Evolutionary conservation across 768 basidiomycete species (phyloP), one percentile per base, ranked within the genome.

Genomic region (Hypholoma fasciculare): DNA sequence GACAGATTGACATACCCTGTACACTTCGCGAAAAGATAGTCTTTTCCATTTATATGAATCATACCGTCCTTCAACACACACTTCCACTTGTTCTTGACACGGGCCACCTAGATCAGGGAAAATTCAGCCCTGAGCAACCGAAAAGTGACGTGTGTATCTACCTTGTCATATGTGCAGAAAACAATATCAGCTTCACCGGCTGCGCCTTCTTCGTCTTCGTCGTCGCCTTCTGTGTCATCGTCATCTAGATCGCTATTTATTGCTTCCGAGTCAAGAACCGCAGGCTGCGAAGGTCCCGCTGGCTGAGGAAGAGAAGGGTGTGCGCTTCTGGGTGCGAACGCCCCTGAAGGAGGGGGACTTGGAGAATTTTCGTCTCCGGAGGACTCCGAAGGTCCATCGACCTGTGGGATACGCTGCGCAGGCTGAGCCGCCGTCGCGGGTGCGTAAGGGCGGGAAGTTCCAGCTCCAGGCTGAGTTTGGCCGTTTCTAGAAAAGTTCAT

Each of bases 51-150:
- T 64, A 97, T 85, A 65, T 94, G 92, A 61, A 98, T 92, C 88
- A 98, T 94, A 3, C 97, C 97, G 63, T 98, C 97, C 74, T 97
- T 97, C 52, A 99, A 82, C 20, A 93, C 87, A 59, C 95, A 96
- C 79, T 98, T 99, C 97, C 97, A 99, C 78, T 98, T 99, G 78
- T 97, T 98, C 77, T 98, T 99, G 23, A 98, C 96, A n/a, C 97
- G 84, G 44, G 96, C 94, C 37, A 98, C 96, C 96, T 98, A 63
- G 30, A 34, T 43, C 16, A 39, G 50, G 58, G 14, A 19, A 61
- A 61, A 53, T 34, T 44, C 26, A 56, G 56, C 17, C 42, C 47
- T 20, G 62, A 26, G 13, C 23, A 44, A 61, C n/a, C 56, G 27
- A 11, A 52, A 23, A 51, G 36, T 38, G 27, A 47, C 5, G 23